phyloP scores from a whole-genome alignment of 225 moss, liverwort and hornwort genomes.

The Takakia lepidozioides region DNA sequence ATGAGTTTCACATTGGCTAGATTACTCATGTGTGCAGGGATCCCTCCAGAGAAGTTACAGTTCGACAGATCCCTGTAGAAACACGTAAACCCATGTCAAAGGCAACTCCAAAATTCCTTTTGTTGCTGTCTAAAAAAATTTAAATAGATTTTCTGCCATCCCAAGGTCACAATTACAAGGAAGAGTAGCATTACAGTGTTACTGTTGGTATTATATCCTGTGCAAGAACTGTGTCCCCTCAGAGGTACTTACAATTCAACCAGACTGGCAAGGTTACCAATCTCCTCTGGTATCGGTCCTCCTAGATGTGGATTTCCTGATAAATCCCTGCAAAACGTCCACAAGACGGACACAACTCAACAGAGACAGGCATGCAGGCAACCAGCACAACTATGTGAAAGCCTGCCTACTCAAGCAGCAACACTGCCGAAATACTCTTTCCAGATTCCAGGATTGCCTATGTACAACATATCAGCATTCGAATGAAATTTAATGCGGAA shows the following conservation, averaged over 20 bases:
- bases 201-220: constrained; percentile 1
- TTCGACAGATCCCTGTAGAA: constrained; percentile 42
- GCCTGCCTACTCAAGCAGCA: background rate
- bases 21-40: constrained; percentile 19
- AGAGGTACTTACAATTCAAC: constrained; percentile 25
- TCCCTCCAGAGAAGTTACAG: constrained; percentile 36
- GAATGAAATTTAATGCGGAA: too few relatives aligned
- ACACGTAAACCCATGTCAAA: background rate
- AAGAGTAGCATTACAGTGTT: background rate
- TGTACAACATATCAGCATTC: too few relatives aligned
- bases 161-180: background rate
- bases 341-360: too few relatives aligned
- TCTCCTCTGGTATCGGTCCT: constrained; percentile 39
- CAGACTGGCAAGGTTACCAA: constrained; percentile 24
- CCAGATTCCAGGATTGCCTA: too few relatives aligned
- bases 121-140: background rate
- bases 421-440: too few relatives aligned
- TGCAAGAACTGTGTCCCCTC: background rate
- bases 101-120: background rate
- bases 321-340: constrained; percentile 28
- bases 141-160: background rate
- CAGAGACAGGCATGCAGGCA: background rate
- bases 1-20: constrained; percentile 5
- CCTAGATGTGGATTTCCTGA: constrained; percentile 30
- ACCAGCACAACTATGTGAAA: background rate